phyloP scores from a whole-genome alignment of 805 yeast species.

The Hanseniaspora thailandica region DNA sequence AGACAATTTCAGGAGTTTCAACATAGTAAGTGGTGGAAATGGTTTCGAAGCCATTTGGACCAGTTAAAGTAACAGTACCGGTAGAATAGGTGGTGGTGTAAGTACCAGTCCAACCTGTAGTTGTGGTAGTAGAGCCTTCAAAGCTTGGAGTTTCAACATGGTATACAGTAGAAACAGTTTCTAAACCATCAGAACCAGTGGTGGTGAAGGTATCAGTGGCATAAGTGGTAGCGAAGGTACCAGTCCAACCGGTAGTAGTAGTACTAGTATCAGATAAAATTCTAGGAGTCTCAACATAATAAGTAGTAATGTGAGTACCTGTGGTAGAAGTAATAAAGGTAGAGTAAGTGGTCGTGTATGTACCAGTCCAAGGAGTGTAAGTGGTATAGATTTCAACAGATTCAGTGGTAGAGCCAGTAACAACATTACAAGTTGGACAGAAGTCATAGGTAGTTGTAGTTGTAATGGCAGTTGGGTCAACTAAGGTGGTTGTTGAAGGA shows the following conservation, averaged over 20 bases:
- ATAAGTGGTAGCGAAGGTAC: neutral
- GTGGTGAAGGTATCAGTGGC: neutral
- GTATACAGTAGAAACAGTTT: conserved; percentile 1
- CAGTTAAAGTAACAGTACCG: neutral
- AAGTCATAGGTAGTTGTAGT: neutral
- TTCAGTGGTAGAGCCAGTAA: neutral
- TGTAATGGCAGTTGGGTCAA: neutral
- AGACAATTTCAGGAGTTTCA: neutral
- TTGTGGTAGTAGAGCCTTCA: neutral
- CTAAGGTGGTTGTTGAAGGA: neutral
- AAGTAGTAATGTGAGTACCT: conserved; percentile 17
- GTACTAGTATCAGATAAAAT: neutral
- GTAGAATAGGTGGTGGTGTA: neutral
- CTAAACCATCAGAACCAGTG: neutral
- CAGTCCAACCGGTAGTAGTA: conserved; percentile 1
- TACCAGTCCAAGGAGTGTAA: conserved; percentile 1
- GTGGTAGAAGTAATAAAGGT: conserved; percentile 15
- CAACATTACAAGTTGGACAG: conserved; percentile 10
- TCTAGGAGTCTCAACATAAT: conserved; percentile 17
- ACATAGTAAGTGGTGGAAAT: neutral
- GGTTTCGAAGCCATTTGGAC: neutral
- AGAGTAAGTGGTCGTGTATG: conserved; percentile 13
- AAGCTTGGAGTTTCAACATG: conserved; percentile 5
- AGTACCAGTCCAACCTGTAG: conserved; percentile 1
- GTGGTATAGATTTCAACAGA: conserved; percentile 5